Conservation (phyloP, 2,329 filamentous ascomycete species). For the Cryphonectria radicalis region DNA sequence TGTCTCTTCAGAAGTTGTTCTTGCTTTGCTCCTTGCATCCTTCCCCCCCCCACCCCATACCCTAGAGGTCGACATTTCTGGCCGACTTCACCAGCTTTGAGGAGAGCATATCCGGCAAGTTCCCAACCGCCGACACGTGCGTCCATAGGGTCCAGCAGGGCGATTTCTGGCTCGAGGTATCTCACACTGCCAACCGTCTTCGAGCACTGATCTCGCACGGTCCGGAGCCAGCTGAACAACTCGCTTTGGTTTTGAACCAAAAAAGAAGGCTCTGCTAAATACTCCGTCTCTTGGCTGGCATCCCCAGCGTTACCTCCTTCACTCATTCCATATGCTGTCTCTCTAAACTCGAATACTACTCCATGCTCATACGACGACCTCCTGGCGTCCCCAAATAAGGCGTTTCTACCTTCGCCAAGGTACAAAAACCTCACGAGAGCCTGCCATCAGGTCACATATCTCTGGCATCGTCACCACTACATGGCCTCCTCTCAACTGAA, state of each 20-base stretch:
- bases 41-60: not conserved
- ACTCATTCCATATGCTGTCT: not conserved
- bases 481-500: constrained; percentile 26
- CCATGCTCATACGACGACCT: not conserved
- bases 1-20: not conserved
- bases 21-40: not conserved
- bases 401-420: not conserved
- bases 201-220: not conserved
- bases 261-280: constrained; percentile 4
- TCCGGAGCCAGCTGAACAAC: constrained; percentile 1
- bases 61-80: not conserved
- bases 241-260: not conserved
- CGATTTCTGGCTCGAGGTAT: not conserved
- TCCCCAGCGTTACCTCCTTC: not conserved
- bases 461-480: not conserved
- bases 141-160: not conserved
- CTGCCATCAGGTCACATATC: not conserved
- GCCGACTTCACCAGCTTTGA: not conserved
- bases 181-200: constrained; percentile 11
- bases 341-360: not conserved
- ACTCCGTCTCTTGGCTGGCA: not conserved
- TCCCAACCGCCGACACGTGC: constrained; percentile 6
- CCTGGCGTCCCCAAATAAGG: not conserved
- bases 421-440: not conserved
- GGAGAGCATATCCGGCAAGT: not conserved